phyloP scores from a whole-genome alignment of 352 stramenopile genomes.

The Phytophthora cryptogea region DNA sequence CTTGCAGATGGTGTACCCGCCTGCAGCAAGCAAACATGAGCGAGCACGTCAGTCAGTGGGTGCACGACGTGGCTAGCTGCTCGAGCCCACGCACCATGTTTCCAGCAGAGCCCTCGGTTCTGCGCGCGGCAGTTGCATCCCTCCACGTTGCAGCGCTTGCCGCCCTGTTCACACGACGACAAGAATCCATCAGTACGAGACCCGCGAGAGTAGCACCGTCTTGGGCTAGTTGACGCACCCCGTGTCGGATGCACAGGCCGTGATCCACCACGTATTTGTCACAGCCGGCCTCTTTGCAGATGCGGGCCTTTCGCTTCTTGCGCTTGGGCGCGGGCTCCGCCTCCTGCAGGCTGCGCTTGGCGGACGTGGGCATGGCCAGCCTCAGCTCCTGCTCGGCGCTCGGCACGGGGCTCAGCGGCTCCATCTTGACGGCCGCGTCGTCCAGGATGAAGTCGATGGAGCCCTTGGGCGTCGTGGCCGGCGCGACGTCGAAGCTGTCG shows the following conservation, averaged over 20 bases:
- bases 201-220: constrained; percentile 1
- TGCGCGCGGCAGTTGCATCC: constrained; percentile 52
- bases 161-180: constrained; percentile 23
- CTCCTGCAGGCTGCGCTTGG: constrained; percentile 12
- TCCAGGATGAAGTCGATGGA: constrained; percentile 33
- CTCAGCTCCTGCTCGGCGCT: constrained; percentile 1
- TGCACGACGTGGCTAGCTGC: background rate
- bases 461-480: constrained; percentile 12
- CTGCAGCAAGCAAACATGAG: constrained; percentile 10
- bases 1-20: constrained; percentile 53
- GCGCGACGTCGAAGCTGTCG: background rate
- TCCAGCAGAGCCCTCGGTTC: constrained; percentile 58
- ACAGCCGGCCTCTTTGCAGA: constrained; percentile 50
- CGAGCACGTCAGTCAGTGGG: background rate
- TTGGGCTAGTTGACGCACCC: constrained; percentile 3
- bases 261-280: constrained; percentile 65
- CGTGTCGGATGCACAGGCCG: constrained; percentile 42
- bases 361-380: background rate
- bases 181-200: constrained; percentile 10
- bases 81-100: constrained; percentile 34
- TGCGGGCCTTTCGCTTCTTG: constrained; percentile 50
- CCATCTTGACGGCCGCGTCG: constrained; percentile 8
- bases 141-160: constrained; percentile 54
- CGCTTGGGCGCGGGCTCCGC: constrained; percentile 21
- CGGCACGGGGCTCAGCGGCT: constrained; percentile 1